A percentile compares a stretch with the other conserved stretches of the same genome.
Conservation (phyloP, 306 rosid genomes). For the Spatholobus suberectus region DNA sequence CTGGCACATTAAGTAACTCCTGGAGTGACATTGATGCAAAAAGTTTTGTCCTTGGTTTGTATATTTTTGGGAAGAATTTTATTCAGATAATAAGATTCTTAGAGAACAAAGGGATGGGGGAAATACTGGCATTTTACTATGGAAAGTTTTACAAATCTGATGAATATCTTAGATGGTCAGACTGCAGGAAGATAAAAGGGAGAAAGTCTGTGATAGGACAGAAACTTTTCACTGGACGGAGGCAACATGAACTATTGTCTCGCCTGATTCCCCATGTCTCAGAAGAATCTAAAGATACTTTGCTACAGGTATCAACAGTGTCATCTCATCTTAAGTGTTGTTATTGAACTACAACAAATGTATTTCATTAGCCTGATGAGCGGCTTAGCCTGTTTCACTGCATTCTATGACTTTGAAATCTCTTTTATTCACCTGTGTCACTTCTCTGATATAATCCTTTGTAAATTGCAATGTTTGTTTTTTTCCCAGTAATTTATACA, state of each 20-base stretch:
- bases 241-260: conserved; percentile 67
- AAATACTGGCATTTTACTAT: conserved; percentile 70
- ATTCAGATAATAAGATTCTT: conserved; percentile 58
- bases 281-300: conserved; percentile 52
- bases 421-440: background rate
- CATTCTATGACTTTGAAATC: background rate
- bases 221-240: conserved; percentile 71
- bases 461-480: background rate
- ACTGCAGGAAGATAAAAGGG: conserved; percentile 55
- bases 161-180: conserved; percentile 69
- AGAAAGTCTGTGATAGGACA: conserved; percentile 61
- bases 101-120: conserved; percentile 60
- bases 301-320: conserved; percentile 61
- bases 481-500: no score
- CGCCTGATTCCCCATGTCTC: conserved; percentile 62
- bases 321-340: conserved; percentile 22
- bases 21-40: conserved; percentile 70
- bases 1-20: conserved; percentile 44
- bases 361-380: conserved; percentile 23
- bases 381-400: background rate
- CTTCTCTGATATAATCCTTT: conserved; percentile 3
- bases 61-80: conserved; percentile 75
- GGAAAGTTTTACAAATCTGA: conserved; percentile 69
- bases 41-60: conserved; percentile 66
- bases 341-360: conserved; percentile 18